phyloP scores from a whole-genome alignment of 2,329 filamentous ascomycete species.

The Fusarium sp. region DNA sequence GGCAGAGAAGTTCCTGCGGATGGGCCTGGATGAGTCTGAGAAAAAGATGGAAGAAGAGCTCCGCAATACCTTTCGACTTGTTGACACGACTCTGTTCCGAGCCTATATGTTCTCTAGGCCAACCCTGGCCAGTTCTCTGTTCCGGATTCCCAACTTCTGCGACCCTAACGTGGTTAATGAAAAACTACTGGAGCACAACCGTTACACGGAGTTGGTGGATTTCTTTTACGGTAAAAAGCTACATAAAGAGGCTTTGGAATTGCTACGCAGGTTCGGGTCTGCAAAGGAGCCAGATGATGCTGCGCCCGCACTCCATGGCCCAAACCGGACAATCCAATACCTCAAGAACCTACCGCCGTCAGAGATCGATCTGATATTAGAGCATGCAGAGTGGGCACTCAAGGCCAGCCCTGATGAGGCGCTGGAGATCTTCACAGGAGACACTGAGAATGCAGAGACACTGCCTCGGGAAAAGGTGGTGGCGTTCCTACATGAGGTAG shows the following conservation, averaged over 20 bases:
- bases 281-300: conserved; percentile 66
- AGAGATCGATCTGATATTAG: conserved; percentile 90
- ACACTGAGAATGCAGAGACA: conserved; percentile 95
- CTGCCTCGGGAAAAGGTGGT: conserved; percentile 84
- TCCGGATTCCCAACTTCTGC: conserved; percentile 97
- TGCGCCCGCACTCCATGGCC: conserved; percentile 78
- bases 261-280: conserved; percentile 86
- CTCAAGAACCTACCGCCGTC: conserved; percentile 91
- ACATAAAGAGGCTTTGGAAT: conserved; percentile 87
- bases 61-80: conserved; percentile 82
- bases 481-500: conserved; percentile 79
- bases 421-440: conserved; percentile 94
- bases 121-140: conserved; percentile 87
- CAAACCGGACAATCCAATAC: conserved; percentile 88
- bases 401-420: conserved; percentile 79
- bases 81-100: conserved; percentile 95
- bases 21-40: conserved; percentile 63
- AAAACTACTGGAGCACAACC: conserved; percentile 87
- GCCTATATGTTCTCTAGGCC: conserved; percentile 95
- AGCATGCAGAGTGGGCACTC: conserved; percentile 92
- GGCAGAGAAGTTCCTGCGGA: conserved; percentile 71
- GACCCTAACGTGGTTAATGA: conserved; percentile 96
- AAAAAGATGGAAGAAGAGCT: conserved; percentile 80
- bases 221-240: conserved; percentile 97
- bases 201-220: conserved; percentile 96